Conservation (phyloP, 2,329 filamentous ascomycete species). For the Clarireedia sp. region DNA sequence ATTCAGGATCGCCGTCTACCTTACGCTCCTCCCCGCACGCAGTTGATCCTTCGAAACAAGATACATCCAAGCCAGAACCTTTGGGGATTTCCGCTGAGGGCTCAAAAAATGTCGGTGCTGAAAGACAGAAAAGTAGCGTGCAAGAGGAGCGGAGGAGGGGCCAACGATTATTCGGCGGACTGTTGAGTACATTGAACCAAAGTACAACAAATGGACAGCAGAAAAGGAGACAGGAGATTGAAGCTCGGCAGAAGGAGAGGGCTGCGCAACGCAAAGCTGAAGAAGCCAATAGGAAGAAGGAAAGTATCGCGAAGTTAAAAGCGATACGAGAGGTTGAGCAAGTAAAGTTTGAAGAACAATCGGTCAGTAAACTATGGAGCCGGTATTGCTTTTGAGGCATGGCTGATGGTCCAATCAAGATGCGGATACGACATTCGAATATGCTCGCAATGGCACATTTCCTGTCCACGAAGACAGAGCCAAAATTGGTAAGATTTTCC, state of each 20-base stretch:
- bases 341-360: constrained; percentile 64
- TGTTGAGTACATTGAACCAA: constrained; percentile 57
- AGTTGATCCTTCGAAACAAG: constrained; percentile 10
- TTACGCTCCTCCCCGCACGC: constrained; percentile 23
- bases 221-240: constrained; percentile 70
- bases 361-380: constrained; percentile 46
- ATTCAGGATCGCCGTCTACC: constrained; percentile 20
- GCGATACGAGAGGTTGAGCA: constrained; percentile 60
- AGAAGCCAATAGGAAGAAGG: constrained; percentile 58
- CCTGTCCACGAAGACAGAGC: constrained; percentile 62
- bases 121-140: constrained; percentile 37
- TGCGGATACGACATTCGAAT: constrained; percentile 67
- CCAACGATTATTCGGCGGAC: constrained; percentile 75
- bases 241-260: constrained; percentile 72
- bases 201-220: constrained; percentile 54
- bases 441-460: constrained; percentile 65
- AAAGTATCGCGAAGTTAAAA: constrained; percentile 55
- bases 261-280: constrained; percentile 64
- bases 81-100: neutral
- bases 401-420: constrained; percentile 11
- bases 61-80: constrained; percentile 3
- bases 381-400: neutral
- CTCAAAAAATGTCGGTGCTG: constrained; percentile 13
- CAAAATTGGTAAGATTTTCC: constrained; percentile 57
- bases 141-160: constrained; percentile 79